These are phyloP conservation scores for Talaromyces verruculosus DNA, from an alignment of 2,329 filamentous ascomycete genomes.

Conservation along the genomic window DNA sequence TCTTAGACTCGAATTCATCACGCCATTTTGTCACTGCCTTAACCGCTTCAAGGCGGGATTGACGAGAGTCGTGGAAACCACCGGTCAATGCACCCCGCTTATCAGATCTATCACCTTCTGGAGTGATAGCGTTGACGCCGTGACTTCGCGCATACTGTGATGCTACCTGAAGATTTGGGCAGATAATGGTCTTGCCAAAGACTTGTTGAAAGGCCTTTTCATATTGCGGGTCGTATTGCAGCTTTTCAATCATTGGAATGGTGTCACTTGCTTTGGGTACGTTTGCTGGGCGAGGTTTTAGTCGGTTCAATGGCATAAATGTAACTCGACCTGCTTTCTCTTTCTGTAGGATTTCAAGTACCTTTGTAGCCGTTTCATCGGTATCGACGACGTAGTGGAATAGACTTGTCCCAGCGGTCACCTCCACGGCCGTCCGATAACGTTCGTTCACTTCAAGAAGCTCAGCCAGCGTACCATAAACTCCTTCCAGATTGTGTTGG, in stretches of 20 bases:
- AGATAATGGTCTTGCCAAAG: constrained; percentile 93
- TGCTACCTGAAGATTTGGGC: constrained; percentile 82
- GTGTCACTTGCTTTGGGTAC: constrained; percentile 85
- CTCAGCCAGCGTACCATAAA: constrained; percentile 90
- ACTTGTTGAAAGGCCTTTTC: constrained; percentile 90
- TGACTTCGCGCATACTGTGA: constrained; percentile 90
- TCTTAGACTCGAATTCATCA: constrained; percentile 68
- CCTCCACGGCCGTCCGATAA: constrained; percentile 86
- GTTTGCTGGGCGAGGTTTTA: constrained; percentile 69
- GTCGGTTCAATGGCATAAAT: constrained; percentile 86
- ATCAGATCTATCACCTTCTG: constrained; percentile 90
- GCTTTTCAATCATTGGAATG: constrained; percentile 79
- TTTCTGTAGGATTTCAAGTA: constrained; percentile 76
- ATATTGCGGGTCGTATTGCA: constrained; percentile 73
- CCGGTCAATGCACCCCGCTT: constrained; percentile 94
- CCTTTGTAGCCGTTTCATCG: constrained; percentile 77
- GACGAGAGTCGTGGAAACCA: constrained; percentile 84
- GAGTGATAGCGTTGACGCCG: constrained; percentile 87
- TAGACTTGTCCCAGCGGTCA: constrained; percentile 85
- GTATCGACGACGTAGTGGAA: constrained; percentile 97
- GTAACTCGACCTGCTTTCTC: constrained; percentile 84
- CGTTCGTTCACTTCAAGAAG: constrained; percentile 82
- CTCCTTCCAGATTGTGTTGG: constrained; percentile 76
- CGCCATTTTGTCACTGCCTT: constrained; percentile 73
- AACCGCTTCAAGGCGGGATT: constrained; percentile 83